Percentiles rank a stretch among this genome's conserved stretches.
Evolutionary conservation across 805 yeast genomes (phyloP).

Genomic region (Isabelozyma rhagii): DNA sequence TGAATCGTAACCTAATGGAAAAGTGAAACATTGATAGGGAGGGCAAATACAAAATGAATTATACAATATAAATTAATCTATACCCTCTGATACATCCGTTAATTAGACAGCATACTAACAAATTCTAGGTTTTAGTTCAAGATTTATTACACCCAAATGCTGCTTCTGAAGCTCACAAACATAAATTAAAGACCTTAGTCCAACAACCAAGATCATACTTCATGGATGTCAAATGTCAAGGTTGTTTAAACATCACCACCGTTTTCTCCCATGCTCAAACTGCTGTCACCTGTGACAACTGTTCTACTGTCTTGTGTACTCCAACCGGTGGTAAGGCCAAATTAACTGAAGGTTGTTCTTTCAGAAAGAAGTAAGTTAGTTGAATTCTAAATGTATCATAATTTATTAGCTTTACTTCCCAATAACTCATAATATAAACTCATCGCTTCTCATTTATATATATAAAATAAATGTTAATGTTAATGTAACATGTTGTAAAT

Average conservation of each 20-base stretch:
- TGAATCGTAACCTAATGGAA: too few relatives aligned
- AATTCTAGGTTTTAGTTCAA: conserved; percentile 37
- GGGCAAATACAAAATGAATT: too few relatives aligned
- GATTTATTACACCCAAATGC: conserved; percentile 41
- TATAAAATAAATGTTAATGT: background rate
- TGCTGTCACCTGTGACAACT: conserved; percentile 40
- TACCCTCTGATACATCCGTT: too few relatives aligned
- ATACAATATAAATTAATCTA: too few relatives aligned
- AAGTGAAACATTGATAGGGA: too few relatives aligned
- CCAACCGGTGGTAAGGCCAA: conserved; percentile 44
- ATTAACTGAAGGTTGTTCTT: conserved; percentile 41
- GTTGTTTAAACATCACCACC: conserved; percentile 40
- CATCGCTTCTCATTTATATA: background rate
- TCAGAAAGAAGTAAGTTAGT: conserved; percentile 34
- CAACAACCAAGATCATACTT: conserved; percentile 41
- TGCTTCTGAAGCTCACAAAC: conserved; percentile 34
- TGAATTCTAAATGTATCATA: background rate
- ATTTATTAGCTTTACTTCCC: background rate
- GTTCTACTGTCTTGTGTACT: conserved; percentile 38
- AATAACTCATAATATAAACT: background rate
- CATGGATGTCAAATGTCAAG: conserved; percentile 43
- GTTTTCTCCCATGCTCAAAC: conserved; percentile 43
- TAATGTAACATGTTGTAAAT: background rate
- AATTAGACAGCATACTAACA: background rate
- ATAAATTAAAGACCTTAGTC: conserved; percentile 39